phyloP scores from a whole-genome alignment of 1,139 yeast genomes.

The Candida smagusa region DNA sequence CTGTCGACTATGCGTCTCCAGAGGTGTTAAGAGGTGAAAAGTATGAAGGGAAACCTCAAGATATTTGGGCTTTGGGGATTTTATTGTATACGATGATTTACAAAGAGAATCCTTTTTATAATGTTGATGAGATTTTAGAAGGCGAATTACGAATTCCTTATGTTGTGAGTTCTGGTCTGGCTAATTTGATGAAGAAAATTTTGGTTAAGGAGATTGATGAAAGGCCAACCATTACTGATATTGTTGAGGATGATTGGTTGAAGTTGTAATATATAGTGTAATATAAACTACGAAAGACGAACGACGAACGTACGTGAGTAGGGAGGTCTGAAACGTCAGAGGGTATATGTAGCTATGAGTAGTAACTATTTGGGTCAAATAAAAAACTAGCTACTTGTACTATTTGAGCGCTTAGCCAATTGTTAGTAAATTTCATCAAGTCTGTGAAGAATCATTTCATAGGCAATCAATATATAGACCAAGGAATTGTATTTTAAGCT shows the following conservation, averaged over 20 bases:
- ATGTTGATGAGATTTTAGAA: conserved; percentile 91
- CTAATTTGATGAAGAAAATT: conserved; percentile 59
- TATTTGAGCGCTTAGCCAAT: too few relatives aligned
- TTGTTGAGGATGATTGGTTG: conserved; percentile 70
- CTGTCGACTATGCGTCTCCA: conserved; percentile 95
- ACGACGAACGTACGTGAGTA: not conserved
- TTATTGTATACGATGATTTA: conserved; percentile 84
- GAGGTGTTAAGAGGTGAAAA: conserved; percentile 87
- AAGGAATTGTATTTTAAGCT: too few relatives aligned
- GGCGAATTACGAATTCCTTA: conserved; percentile 74
- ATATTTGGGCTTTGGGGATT: conserved; percentile 95
- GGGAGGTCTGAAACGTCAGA: too few relatives aligned
- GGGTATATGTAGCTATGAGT: not conserved
- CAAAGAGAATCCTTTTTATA: conserved; percentile 93
- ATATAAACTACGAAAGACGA: not conserved
- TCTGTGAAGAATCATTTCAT: too few relatives aligned
- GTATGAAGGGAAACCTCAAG: conserved; percentile 91
- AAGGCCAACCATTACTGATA: conserved; percentile 73
- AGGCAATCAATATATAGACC: too few relatives aligned
- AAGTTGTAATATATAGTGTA: conserved; percentile 3
- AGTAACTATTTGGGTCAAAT: too few relatives aligned
- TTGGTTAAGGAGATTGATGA: conserved; percentile 58
- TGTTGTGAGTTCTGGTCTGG: conserved; percentile 56
- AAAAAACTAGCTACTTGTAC: too few relatives aligned
- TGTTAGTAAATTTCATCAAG: too few relatives aligned